Evolutionary conservation across 768 basidiomycete genomes (phyloP).

Genomic region (Tricholoma terreum): DNA sequence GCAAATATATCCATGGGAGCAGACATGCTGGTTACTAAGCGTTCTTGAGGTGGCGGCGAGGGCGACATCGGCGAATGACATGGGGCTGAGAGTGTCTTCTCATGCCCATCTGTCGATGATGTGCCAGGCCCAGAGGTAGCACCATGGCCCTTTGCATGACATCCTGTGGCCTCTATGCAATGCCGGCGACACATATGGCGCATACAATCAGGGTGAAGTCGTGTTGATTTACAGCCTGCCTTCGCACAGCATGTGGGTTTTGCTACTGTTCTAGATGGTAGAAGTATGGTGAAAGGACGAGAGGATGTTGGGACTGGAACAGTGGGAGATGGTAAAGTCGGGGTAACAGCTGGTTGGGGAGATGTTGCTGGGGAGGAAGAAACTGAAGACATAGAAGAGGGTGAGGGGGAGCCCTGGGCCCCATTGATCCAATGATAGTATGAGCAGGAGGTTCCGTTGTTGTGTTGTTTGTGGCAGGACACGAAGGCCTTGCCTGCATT

Average conservation of each 20-base stretch:
- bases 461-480: background rate
- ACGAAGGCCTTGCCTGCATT: background rate
- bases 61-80: background rate
- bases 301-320: background rate
- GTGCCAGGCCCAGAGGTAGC: background rate
- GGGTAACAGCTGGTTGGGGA: background rate
- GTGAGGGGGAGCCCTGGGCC: background rate
- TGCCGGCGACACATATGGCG: background rate
- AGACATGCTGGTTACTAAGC: background rate
- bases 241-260: background rate
- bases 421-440: background rate
- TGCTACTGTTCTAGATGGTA: background rate
- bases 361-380: background rate
- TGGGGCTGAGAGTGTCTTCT: background rate
- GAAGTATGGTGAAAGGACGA: background rate
- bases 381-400: background rate
- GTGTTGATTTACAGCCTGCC: background rate
- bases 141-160: conserved; percentile 3
- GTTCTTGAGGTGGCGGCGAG: background rate
- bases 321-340: background rate
- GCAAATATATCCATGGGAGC: background rate
- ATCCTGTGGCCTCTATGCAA: background rate
- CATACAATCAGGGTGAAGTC: background rate
- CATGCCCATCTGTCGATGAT: background rate
- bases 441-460: background rate